Base-by-base conservation (phyloP, 2,329 filamentous ascomycete genomes). In the Magnaporthiopsis rhizophila region DNA sequence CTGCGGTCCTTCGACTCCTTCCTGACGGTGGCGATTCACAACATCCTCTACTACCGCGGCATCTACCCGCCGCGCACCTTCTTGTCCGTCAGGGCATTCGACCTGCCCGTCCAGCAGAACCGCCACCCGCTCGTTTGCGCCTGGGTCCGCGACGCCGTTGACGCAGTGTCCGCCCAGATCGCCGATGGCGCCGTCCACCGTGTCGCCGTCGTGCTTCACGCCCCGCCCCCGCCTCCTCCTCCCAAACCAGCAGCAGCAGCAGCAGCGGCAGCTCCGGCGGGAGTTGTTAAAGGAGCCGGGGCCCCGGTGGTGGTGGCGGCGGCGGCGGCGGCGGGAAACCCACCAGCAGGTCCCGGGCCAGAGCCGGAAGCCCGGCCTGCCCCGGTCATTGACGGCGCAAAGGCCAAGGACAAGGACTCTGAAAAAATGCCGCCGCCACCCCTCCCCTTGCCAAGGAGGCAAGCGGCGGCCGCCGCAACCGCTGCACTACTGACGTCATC, bases 71-170 rank as follows among this genome's bases (percentile, higher is more conserved):
- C 79, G 61, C 77, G 85, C 34, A 91, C 91, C 50, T 97, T 97
- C 77, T 84, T 94, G 65, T 86, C 89, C 58, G 85, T 89, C 56
- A 86, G 89, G 68, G 92, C 91, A 71, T 93, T 93, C 81, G 92
- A 94, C 77, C 87, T 92, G 65, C 84, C 91, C 36, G 89, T 96
- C 59, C 89, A 90, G 70, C 92, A 97, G 74, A 94, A 87, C 66
- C 89, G 92, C 65, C 92, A 97, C 75, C 91, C 93, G 0, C 85
- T 86, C 69, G 89, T 97, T 68, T 96, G 91, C 81, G 80, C 86
- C 71, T 97, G 93, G 90, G 87, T 97, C 75, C 85, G 83, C 72
- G 90, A 95, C 74, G 91, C 92, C 68, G 85, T 95, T 58, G 79
- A 86, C 67, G 89, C 91, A 50, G 84, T 92, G 28, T 81, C 85